Percentiles rank a stretch among this genome's conserved stretches.
phyloP scores from a whole-genome alignment of 108 stramenopile genomes.

The Poteriospumella lacustris region DNA sequence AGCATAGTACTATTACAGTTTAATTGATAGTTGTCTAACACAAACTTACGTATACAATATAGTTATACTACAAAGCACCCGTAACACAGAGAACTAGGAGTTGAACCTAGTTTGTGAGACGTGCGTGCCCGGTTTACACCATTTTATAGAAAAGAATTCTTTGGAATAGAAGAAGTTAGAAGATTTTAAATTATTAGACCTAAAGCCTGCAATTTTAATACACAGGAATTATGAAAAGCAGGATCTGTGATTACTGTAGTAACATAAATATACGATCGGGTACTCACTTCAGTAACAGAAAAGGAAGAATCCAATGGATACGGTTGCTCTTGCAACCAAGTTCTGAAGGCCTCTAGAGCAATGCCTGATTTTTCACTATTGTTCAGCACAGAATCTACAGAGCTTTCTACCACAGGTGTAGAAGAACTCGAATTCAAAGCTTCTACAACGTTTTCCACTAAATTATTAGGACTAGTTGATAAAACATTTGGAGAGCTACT shows the following conservation, averaged over 20 bases:
- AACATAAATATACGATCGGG: neutral
- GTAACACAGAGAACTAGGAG: neutral
- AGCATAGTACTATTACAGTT: neutral
- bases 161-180: neutral
- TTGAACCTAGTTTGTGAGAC: conserved; percentile 7
- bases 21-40: conserved; percentile 9
- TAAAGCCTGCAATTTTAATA: neutral
- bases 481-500: neutral
- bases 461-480: neutral
- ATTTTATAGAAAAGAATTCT: neutral
- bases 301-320: neutral
- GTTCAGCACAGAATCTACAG: neutral
- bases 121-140: conserved; percentile 5
- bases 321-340: neutral
- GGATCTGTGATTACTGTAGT: neutral
- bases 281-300: neutral
- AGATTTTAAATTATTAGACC: neutral
- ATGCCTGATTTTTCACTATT: neutral
- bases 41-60: conserved; percentile 3
- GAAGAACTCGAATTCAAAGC: neutral
- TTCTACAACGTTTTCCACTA: neutral
- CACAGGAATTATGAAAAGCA: neutral
- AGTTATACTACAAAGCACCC: conserved; percentile 3
- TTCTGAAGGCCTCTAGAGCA: too few species aligned
- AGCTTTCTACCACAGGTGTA: neutral